phyloP scores from a whole-genome alignment of 176 grass and related monocot species.

The Lolium perenne region DNA sequence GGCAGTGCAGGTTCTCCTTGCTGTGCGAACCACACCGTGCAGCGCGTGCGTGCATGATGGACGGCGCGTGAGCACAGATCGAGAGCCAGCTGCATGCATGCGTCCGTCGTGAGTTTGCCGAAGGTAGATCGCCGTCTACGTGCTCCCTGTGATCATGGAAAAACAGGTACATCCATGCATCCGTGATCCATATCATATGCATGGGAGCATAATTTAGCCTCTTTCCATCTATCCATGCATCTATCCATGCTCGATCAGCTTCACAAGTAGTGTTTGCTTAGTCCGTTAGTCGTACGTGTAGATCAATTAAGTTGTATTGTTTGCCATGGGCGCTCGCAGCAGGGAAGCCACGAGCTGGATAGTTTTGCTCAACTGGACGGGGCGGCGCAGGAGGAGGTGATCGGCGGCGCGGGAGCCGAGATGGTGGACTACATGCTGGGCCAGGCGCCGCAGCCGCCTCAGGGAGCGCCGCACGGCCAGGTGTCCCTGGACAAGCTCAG shows the following conservation, averaged over 20 bases:
- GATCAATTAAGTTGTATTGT: neutral
- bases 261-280: neutral
- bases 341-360: constrained; percentile 30
- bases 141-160: constrained; percentile 35
- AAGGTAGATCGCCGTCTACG: neutral
- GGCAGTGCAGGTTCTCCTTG: neutral
- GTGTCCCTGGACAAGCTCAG: constrained; percentile 77
- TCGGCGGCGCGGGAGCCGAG: constrained; percentile 41
- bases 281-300: neutral
- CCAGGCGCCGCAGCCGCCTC: constrained; percentile 35
- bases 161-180: constrained; percentile 32
- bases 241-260: constrained; percentile 25
- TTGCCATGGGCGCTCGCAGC: neutral
- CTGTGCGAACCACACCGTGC: neutral
- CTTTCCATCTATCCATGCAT: neutral
- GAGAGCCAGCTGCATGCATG: constrained; percentile 24
- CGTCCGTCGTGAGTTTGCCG: constrained; percentile 40
- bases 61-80: neutral
- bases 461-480: constrained; percentile 44
- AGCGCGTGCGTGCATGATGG: neutral
- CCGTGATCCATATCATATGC: too few species aligned
- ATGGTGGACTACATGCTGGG: constrained; percentile 96
- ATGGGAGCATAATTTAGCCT: neutral
- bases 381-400: constrained; percentile 29
- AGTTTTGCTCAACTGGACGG: constrained; percentile 49